Percentiles rank a stretch among this genome's conserved stretches.
These are phyloP conservation scores for Termitomyces sp. DNA, from an alignment of 768 basidiomycete species.

Conservation along the genomic window DNA sequence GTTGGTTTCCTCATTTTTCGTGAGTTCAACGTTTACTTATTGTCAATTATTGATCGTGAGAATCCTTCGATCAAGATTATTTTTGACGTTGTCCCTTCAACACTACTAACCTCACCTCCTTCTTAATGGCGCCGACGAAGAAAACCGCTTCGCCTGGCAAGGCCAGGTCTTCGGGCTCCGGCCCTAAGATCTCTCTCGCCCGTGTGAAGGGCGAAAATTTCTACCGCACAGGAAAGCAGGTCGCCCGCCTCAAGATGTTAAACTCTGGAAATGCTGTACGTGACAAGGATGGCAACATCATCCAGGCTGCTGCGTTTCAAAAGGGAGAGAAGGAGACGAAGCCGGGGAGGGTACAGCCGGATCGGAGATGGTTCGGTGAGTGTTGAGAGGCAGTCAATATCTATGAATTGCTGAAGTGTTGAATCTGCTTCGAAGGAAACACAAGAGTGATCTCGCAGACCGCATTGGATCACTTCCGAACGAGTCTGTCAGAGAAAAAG, in stretches of 20 bases:
- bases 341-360: conserved; percentile 90
- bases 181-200: conserved; percentile 49
- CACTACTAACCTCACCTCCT: neutral
- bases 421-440: conserved; percentile 55
- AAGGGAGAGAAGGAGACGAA: conserved; percentile 90
- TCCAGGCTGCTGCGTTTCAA: conserved; percentile 92
- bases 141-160: conserved; percentile 32
- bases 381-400: conserved; percentile 11
- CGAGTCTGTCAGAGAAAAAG: conserved; percentile 76
- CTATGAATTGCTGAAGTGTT: neutral
- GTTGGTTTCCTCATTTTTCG: no score
- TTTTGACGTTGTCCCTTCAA: conserved; percentile 4
- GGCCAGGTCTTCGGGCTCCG: conserved; percentile 37
- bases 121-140: conserved; percentile 35
- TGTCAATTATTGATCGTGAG: conserved; percentile 12
- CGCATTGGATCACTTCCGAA: conserved; percentile 94
- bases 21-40: no score
- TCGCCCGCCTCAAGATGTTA: conserved; percentile 83
- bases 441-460: conserved; percentile 98
- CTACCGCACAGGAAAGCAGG: conserved; percentile 94
- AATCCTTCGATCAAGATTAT: conserved; percentile 14
- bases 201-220: conserved; percentile 94
- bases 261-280: conserved; percentile 87
- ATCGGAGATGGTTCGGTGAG: conserved; percentile 96
- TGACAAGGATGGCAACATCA: conserved; percentile 88